Percentiles rank a stretch among this genome's conserved stretches.
Conservation (phyloP, 345 rosid species). For the Brassica nigra region DNA sequence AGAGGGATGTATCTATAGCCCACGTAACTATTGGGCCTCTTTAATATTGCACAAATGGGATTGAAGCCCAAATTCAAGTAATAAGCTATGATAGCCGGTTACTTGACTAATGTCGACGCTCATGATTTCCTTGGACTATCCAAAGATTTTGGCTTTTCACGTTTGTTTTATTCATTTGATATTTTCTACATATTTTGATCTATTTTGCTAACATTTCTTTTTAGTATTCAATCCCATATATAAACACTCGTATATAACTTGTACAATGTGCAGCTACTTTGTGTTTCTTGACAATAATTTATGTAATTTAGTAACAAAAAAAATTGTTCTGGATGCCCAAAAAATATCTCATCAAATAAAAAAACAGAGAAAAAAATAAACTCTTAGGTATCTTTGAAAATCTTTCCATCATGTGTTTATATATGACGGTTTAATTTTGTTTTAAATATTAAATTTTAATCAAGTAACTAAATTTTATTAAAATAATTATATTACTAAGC, state of each 20-base stretch:
- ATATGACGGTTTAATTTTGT: no score
- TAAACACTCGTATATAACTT: background rate
- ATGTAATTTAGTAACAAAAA: background rate
- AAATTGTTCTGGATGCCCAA: no score
- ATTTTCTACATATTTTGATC: background rate
- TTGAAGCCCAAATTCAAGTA: background rate
- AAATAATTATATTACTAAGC: background rate
- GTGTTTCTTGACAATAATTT: background rate
- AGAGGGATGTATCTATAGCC: background rate
- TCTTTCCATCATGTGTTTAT: no score
- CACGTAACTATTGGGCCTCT: background rate
- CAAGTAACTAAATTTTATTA: background rate
- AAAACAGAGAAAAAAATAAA: no score
- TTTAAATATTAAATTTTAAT: background rate
- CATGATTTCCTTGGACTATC: background rate
- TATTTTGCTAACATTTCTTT: background rate
- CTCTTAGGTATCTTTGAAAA: no score
- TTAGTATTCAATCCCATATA: background rate
- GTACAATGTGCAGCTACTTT: background rate
- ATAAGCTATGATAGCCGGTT: background rate
- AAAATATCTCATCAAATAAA: no score
- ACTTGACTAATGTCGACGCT: background rate
- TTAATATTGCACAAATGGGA: background rate
- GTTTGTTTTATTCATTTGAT: background rate
- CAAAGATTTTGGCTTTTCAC: background rate